Conservation (phyloP, 2,329 filamentous ascomycete genomes). For the Fusarium hainanense region DNA sequence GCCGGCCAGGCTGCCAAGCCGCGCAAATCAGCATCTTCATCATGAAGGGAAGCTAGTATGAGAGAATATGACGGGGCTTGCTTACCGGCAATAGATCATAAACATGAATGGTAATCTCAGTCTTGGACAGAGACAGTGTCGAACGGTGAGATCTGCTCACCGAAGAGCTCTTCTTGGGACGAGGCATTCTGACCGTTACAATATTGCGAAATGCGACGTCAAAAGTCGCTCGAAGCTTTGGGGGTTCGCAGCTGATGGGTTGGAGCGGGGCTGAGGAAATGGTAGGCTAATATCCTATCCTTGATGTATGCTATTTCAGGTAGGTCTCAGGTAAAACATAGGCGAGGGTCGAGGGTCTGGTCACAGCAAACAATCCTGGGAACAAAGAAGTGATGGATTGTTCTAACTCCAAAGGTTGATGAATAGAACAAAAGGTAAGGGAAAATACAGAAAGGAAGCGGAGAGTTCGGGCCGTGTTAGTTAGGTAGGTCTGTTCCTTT, state of each 20-base stretch:
- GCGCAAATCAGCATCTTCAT: constrained; percentile 26
- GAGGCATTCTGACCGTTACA: constrained; percentile 44
- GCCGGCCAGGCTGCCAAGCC: constrained; percentile 70
- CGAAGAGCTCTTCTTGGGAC: constrained; percentile 44
- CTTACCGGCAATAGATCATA: constrained; percentile 80
- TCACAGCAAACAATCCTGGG: background rate
- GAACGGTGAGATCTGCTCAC: constrained; percentile 64
- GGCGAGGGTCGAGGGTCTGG: background rate
- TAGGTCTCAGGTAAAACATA: background rate
- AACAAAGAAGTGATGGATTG: constrained; percentile 9
- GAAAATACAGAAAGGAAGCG: constrained; percentile 19
- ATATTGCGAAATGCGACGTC: constrained; percentile 35
- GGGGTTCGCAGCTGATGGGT: constrained; percentile 20
- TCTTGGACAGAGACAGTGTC: constrained; percentile 76
- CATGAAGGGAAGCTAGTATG: constrained; percentile 9
- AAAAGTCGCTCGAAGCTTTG: constrained; percentile 38
- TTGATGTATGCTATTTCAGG: constrained; percentile 17
- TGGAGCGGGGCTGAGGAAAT: constrained; percentile 36
- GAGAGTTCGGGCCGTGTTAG: constrained; percentile 24
- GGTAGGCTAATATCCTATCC: constrained; percentile 10
- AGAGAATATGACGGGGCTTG: constrained; percentile 4
- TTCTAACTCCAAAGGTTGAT: constrained; percentile 6
- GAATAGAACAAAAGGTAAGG: constrained; percentile 18
- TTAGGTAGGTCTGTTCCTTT: constrained; percentile 9
- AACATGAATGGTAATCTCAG: constrained; percentile 79